A percentile compares a stretch with the other conserved stretches of the same genome.
Conservation (phyloP, 1,284 basidiomycete species). For the Trichosporon asahii region DNA sequence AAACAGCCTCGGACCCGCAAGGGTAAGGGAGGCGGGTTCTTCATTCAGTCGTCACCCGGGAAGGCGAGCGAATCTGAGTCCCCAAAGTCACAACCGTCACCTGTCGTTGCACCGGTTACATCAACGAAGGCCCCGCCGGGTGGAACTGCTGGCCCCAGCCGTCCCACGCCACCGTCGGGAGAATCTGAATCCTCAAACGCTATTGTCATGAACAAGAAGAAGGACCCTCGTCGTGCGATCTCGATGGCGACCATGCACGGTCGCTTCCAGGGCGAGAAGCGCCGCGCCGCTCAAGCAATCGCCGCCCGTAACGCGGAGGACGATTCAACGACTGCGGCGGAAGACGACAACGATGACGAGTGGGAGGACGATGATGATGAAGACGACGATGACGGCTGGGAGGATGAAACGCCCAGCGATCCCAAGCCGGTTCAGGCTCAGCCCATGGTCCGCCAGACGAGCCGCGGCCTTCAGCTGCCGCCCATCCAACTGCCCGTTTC, state of each 20-base stretch:
- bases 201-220: conserved; percentile 22
- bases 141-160: neutral
- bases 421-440: neutral
- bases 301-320: conserved; percentile 32
- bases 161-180: conserved; percentile 9
- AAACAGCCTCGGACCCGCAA: neutral
- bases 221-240: conserved; percentile 32
- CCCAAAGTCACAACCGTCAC: conserved; percentile 26
- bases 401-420: conserved; percentile 14
- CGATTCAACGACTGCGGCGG: conserved; percentile 28
- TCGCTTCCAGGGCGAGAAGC: conserved; percentile 42
- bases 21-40: conserved; percentile 21
- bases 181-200: conserved; percentile 30
- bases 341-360: conserved; percentile 16
- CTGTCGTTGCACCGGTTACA: conserved; percentile 8
- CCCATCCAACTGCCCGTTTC: neutral
- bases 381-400: conserved; percentile 18
- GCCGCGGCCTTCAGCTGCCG: conserved; percentile 1
- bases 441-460: conserved; percentile 8
- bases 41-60: conserved; percentile 18
- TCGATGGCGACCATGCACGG: conserved; percentile 47
- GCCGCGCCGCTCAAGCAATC: conserved; percentile 37
- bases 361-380: conserved; percentile 17
- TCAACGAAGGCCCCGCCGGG: neutral
- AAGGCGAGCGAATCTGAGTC: conserved; percentile 37